phyloP scores from a whole-genome alignment of 805 yeast genomes.

The Yarrowia yakushimensis region DNA sequence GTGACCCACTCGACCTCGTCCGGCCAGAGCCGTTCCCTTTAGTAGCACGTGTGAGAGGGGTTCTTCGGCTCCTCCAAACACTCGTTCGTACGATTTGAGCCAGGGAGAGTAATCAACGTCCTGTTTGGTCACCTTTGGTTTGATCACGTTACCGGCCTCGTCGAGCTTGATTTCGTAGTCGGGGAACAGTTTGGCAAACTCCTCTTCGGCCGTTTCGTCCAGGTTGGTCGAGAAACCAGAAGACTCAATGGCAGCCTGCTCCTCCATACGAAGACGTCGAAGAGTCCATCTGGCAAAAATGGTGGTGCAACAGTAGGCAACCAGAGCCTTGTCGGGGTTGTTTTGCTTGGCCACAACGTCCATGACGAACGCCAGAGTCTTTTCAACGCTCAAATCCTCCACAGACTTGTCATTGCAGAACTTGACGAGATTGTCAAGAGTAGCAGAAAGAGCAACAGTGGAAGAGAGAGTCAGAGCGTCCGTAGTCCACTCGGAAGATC shows the following conservation, averaged over 20 bases:
- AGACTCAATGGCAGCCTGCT: constrained; percentile 55
- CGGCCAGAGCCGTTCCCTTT: not conserved
- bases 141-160: constrained; percentile 13
- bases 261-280: constrained; percentile 62
- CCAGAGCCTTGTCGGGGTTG: not conserved
- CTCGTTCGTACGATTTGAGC: not conserved
- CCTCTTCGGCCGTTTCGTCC: constrained; percentile 69
- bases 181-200: constrained; percentile 77
- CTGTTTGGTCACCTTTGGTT: constrained; percentile 18
- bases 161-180: constrained; percentile 54
- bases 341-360: not conserved
- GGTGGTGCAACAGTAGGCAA: constrained; percentile 17
- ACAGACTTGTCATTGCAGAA: constrained; percentile 8
- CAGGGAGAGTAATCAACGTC: constrained; percentile 6
- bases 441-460: not conserved
- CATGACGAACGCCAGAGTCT: constrained; percentile 9
- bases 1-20: not conserved
- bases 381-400: constrained; percentile 5
- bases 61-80: not conserved
- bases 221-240: constrained; percentile 64
- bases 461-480: constrained; percentile 24
- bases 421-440: constrained; percentile 14
- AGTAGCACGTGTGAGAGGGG: not conserved
- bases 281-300: constrained; percentile 80
- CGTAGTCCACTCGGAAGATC: constrained; percentile 25